Evolutionary conservation across 2,329 filamentous ascomycete species (phyloP), one percentile per base, ranked within the genome.

Genomic region (Fusarium austroafricanum): DNA sequence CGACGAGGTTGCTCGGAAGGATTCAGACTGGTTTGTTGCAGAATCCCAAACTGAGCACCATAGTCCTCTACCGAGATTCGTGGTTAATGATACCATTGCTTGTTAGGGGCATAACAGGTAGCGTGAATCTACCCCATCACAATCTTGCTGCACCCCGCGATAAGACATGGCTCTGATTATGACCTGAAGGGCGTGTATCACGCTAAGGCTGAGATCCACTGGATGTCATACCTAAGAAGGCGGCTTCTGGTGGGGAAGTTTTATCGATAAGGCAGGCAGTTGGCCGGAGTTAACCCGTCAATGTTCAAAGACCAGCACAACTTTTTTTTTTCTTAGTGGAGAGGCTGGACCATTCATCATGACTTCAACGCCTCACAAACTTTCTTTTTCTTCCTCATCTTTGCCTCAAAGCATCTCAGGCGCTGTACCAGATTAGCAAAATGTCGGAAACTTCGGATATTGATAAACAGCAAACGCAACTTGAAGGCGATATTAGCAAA

Each of bases 401-500:
- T 49, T 47, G 29, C 45, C 44, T 60, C 46, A 20, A 45, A 46
- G 45, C 49, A 33, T 59, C 28, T 21, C 31, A 61, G 33, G 40
- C 51, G 57, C 56, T 61, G 58, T 43, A 20, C 47, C 38, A 39
- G 50, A 62, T 55, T 65, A 64, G 50, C 35, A 71, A 68, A 57
- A 86, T 85, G 83, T 72, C 79, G 68, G 83, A 87, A 69, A 84
- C 84, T 54, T 84, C 87, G 43, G 86, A 90, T 73, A 85, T 97
- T 40, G 93, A 97, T 78, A 87, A 86, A 64, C 92, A 95, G 75
- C 87, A 92, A 17, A 82, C 86, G 69, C 85, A 89, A 63, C 89
- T 98, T 10, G 92, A 97, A 78, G 86, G 89, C 37, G 93, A 90
- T 68, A 86, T 97, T 45, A 65, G 69, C 28, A 73, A 93, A 76